These are phyloP conservation scores for Carallia pectinifolia DNA, from an alignment of 345 rosid species.

Conservation along the genomic window DNA sequence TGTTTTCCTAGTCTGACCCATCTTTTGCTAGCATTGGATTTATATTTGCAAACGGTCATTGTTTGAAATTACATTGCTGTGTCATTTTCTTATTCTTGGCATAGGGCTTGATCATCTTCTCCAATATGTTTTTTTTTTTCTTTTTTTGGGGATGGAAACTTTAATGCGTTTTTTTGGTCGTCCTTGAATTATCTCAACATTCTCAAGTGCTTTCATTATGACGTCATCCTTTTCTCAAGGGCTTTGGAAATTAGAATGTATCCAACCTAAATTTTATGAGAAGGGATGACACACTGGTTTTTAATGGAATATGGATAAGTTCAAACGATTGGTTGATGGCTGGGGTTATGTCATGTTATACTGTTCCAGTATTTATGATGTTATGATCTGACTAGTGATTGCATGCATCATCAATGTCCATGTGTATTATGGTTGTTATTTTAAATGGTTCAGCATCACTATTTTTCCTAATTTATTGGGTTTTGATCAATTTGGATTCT, in stretches of 20 bases:
- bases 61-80: not conserved
- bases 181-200: not conserved
- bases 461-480: not conserved
- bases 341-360: not conserved
- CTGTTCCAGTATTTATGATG: not conserved
- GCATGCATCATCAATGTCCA: not conserved
- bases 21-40: too few relatives aligned
- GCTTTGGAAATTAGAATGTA: not conserved
- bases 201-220: not conserved
- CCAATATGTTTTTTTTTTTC: not conserved
- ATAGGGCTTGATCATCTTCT: not conserved
- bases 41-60: too few relatives aligned
- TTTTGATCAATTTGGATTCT: not conserved
- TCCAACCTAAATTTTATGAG: not conserved
- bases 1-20: too few relatives aligned
- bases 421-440: not conserved
- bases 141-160: not conserved
- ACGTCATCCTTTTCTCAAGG: not conserved
- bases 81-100: not conserved
- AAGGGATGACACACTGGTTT: not conserved
- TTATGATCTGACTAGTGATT: not conserved
- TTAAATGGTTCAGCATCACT: not conserved
- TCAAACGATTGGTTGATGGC: not conserved
- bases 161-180: not conserved
- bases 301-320: not conserved